Evolutionary conservation across 2,329 filamentous ascomycete genomes (phyloP).

Genomic region (Escovopsis sp.): DNA sequence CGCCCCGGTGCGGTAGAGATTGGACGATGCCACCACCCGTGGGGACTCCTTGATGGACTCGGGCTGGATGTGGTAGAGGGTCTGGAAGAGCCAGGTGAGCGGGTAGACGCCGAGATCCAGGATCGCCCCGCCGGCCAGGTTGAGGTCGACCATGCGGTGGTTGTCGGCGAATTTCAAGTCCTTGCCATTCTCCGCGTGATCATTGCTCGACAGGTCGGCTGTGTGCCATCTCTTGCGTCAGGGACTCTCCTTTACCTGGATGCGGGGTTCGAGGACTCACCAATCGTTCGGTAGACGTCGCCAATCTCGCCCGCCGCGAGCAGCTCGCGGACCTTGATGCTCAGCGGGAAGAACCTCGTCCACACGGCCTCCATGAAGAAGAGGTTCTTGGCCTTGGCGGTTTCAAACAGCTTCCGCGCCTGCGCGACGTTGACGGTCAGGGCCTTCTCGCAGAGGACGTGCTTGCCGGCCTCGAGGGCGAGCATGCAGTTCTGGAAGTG

Average conservation of each 20-base stretch:
- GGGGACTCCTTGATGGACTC: slow-evolving; percentile 53
- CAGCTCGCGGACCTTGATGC: slow-evolving; percentile 57
- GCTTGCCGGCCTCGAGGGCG: slow-evolving; percentile 69
- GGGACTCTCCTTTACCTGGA: not conserved
- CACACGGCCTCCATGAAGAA: slow-evolving; percentile 82
- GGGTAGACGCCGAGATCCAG: slow-evolving; percentile 82
- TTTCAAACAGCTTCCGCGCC: slow-evolving; percentile 54
- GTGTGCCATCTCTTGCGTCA: not conserved
- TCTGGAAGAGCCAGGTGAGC: slow-evolving; percentile 83
- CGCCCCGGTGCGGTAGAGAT: slow-evolving; percentile 58
- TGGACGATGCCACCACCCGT: slow-evolving; percentile 51
- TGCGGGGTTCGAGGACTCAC: slow-evolving; percentile 17
- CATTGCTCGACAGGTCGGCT: slow-evolving; percentile 48
- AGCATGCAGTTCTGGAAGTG: slow-evolving; percentile 86
- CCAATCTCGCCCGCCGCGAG: slow-evolving; percentile 40
- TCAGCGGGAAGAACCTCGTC: slow-evolving; percentile 80
- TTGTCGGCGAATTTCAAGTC: slow-evolving; percentile 41
- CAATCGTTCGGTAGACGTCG: slow-evolving; percentile 43
- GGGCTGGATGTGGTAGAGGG: slow-evolving; percentile 66
- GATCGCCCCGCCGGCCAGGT: slow-evolving; percentile 69
- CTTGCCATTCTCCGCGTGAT: slow-evolving; percentile 32
- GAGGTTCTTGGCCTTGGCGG: slow-evolving; percentile 56
- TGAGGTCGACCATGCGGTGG: slow-evolving; percentile 67
- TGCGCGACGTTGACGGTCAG: slow-evolving; percentile 75
- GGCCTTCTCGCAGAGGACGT: slow-evolving; percentile 83